Evolutionary conservation across 257 asterid species (phyloP).

Genomic region (Dorcoceras hygrometricum): DNA sequence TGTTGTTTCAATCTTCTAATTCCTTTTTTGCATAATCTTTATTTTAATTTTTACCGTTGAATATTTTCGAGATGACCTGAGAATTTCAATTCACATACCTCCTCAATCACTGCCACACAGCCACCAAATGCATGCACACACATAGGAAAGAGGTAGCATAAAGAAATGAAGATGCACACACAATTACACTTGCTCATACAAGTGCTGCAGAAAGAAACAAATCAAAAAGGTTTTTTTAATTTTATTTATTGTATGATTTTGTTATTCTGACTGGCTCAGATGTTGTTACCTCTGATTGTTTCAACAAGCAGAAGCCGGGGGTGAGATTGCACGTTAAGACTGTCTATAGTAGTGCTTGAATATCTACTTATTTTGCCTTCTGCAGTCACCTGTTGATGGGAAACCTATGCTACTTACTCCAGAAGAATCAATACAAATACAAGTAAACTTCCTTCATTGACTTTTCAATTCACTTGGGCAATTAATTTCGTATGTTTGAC

Average conservation of each 20-base stretch:
- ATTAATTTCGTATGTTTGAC: conserved; percentile 7
- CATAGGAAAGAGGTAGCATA: not conserved
- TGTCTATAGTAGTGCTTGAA: conserved; percentile 11
- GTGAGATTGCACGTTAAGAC: not conserved
- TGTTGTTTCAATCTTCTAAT: not conserved
- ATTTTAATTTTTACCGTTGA: not conserved
- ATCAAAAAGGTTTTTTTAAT: not conserved
- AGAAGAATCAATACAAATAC: conserved; percentile 95
- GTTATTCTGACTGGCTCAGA: conserved; percentile 1
- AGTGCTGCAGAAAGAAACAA: not conserved
- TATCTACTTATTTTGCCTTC: conserved; percentile 26
- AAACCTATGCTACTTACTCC: conserved; percentile 98
- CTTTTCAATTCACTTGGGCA: not conserved
- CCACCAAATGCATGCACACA: not conserved
- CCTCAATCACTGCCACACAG: conserved; percentile 1
- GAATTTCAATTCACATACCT: not conserved
- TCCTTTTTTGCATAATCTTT: not conserved
- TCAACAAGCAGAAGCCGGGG: not conserved
- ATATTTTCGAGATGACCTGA: not conserved
- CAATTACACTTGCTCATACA: not conserved
- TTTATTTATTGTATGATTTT: not conserved
- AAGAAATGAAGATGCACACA: conserved; percentile 1
- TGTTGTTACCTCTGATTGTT: conserved; percentile 18
- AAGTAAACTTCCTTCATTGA: conserved; percentile 41
- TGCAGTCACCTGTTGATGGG: conserved; percentile 98